Evolutionary conservation across 345 rosid species (phyloP).

Genomic region (Populus deltoides): DNA sequence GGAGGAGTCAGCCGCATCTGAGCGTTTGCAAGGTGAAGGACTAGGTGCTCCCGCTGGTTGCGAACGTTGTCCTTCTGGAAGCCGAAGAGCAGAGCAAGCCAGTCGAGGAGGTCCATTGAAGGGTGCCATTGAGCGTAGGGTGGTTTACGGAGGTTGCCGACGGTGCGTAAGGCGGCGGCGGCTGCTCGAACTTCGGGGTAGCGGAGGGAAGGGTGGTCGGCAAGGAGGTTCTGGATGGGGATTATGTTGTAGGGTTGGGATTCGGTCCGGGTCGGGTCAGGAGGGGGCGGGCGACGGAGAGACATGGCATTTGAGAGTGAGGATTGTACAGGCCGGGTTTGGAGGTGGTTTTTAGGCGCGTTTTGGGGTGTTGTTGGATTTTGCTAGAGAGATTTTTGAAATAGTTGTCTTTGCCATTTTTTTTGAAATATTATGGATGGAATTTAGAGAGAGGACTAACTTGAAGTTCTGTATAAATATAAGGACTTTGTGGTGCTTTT

Average conservation of each 20-base stretch:
- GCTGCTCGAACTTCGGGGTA: slow-evolving; percentile 92
- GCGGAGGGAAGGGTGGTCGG: slow-evolving; percentile 93
- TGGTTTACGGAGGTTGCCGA: slow-evolving; percentile 79
- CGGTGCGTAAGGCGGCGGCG: slow-evolving; percentile 75
- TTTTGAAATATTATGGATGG: too few relatives aligned
- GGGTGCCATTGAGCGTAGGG: slow-evolving; percentile 69
- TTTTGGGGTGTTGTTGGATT: too few relatives aligned
- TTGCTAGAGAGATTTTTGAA: too few relatives aligned
- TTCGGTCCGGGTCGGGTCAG: neutral
- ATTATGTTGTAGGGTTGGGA: slow-evolving; percentile 63
- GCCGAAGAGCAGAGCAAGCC: slow-evolving; percentile 84
- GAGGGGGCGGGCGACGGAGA: too few relatives aligned
- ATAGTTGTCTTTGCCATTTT: too few relatives aligned
- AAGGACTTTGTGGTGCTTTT: too few relatives aligned
- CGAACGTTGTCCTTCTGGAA: slow-evolving; percentile 81
- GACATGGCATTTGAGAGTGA: too few relatives aligned
- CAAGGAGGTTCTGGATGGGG: slow-evolving; percentile 87
- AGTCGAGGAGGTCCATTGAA: slow-evolving; percentile 79
- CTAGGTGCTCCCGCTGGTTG: slow-evolving; percentile 89
- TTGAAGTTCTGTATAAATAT: too few relatives aligned
- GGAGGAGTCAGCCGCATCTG: slow-evolving; percentile 97
- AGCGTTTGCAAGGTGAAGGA: slow-evolving; percentile 88
- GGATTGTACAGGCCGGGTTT: too few relatives aligned
- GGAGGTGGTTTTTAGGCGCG: too few relatives aligned
- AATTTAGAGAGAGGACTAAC: too few relatives aligned